These are phyloP conservation scores for Collybia sordida DNA, from an alignment of 768 basidiomycete species.

Conservation along the genomic window DNA sequence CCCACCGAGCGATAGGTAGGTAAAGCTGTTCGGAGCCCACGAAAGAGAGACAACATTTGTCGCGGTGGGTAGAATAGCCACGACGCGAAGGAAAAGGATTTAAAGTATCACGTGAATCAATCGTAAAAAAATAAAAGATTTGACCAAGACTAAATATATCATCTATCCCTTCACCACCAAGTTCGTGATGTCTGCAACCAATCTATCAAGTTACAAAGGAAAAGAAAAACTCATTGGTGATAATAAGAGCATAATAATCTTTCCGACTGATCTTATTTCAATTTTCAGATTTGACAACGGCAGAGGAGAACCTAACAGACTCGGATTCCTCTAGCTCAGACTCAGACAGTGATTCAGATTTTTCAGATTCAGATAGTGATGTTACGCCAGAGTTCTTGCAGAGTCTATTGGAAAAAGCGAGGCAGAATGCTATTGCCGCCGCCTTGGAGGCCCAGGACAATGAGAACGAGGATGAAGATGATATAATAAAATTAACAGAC, in stretches of 20 bases:
- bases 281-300: background rate
- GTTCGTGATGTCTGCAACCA: constrained; percentile 16
- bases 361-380: constrained; percentile 41
- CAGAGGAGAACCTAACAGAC: background rate
- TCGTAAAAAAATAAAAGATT: background rate
- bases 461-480: constrained; percentile 17
- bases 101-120: constrained; percentile 12
- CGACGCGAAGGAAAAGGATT: background rate
- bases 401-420: constrained; percentile 62
- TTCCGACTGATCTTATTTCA: background rate
- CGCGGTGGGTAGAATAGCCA: background rate
- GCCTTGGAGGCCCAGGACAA: constrained; percentile 19
- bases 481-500: constrained; percentile 50
- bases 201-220: constrained; percentile 33
- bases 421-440: constrained; percentile 43
- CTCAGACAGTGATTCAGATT: constrained; percentile 33
- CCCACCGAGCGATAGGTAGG: background rate
- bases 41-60: constrained; percentile 12
- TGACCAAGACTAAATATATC: background rate
- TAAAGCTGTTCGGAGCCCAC: constrained; percentile 6
- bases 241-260: background rate
- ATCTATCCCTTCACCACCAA: background rate
- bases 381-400: constrained; percentile 60
- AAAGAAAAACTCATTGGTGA: constrained; percentile 44
- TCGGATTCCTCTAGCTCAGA: constrained; percentile 25